Conservation (phyloP, 495 filamentous ascomycete genomes). For the Astrocystis sublimbata region DNA sequence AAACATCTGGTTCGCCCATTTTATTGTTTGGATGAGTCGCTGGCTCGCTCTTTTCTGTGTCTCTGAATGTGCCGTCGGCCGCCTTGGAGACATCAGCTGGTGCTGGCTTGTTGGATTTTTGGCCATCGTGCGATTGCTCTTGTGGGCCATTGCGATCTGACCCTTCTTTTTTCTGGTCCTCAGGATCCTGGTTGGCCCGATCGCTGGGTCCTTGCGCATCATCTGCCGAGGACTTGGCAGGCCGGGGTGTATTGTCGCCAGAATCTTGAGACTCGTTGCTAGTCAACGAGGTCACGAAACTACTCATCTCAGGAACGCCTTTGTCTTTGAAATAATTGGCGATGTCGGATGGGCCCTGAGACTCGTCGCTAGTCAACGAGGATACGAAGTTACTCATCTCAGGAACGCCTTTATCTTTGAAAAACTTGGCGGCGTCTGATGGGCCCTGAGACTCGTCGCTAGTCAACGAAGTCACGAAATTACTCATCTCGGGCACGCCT, state of each 20-base stretch:
- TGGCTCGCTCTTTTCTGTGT: background rate
- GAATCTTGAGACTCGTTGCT: conserved; percentile 4
- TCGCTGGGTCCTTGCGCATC: background rate
- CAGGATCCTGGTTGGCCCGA: background rate
- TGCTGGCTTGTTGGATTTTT: background rate
- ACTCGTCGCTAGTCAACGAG: conserved; percentile 8
- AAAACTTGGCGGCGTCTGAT: too few species aligned
- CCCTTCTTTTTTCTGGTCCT: background rate
- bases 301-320: too few species aligned
- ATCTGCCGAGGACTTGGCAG: background rate
- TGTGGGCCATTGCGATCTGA: conserved; percentile 13
- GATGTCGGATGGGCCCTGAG: background rate
- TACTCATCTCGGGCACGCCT: too few species aligned
- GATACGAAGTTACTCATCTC: too few species aligned
- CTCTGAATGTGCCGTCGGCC: conserved; percentile 19
- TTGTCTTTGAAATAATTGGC: too few species aligned
- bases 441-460: conserved; percentile 3
- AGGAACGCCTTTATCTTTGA: too few species aligned
- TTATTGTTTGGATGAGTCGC: conserved; percentile 12
- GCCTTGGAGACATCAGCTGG: conserved; percentile 24
- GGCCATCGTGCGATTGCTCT: background rate
- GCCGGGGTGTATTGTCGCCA: background rate
- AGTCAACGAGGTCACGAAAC: too few species aligned
- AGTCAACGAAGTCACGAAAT: too few species aligned
- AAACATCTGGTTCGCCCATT: conserved; percentile 23